phyloP scores from a whole-genome alignment of 495 filamentous ascomycete genomes.

The Aspergillus avenaceus region DNA sequence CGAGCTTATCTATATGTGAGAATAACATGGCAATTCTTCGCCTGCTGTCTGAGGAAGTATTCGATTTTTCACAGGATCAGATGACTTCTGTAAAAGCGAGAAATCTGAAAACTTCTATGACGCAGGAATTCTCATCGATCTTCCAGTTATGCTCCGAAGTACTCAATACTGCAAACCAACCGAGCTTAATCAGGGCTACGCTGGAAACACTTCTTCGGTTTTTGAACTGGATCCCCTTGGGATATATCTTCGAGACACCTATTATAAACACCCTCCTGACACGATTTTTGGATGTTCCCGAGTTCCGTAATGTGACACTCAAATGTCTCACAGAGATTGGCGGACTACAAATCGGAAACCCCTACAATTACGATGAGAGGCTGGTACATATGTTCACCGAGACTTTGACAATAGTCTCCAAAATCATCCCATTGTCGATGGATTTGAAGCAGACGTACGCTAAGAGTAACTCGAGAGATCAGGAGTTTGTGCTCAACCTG shows the following conservation, averaged over 20 bases:
- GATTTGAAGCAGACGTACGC: slow-evolving; percentile 87
- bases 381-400: slow-evolving; percentile 96
- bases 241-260: slow-evolving; percentile 96
- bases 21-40: slow-evolving; percentile 99
- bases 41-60: slow-evolving; percentile 94
- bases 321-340: slow-evolving; percentile 98
- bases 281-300: slow-evolving; percentile 83
- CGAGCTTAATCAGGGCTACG: slow-evolving; percentile 87
- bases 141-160: slow-evolving; percentile 96
- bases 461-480: slow-evolving; percentile 85
- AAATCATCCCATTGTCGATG: slow-evolving; percentile 82
- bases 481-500: slow-evolving; percentile 96
- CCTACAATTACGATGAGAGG: slow-evolving; percentile 86
- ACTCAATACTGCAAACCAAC: slow-evolving; percentile 79
- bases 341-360: slow-evolving; percentile 73
- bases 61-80: slow-evolving; percentile 96
- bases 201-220: slow-evolving; percentile 93
- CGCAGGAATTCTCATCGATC: slow-evolving; percentile 93
- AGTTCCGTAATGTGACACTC: slow-evolving; percentile 93
- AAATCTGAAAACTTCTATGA: slow-evolving; percentile 97
- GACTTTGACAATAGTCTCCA: slow-evolving; percentile 80
- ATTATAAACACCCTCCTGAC: slow-evolving; percentile 92
- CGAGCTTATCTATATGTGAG: slow-evolving; percentile 93
- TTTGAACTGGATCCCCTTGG: slow-evolving; percentile 97
- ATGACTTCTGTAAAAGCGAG: slow-evolving; percentile 96